Base-by-base conservation (phyloP, 192 early-diverging fungal genomes). In the Chytriomyces confervae region DNA sequence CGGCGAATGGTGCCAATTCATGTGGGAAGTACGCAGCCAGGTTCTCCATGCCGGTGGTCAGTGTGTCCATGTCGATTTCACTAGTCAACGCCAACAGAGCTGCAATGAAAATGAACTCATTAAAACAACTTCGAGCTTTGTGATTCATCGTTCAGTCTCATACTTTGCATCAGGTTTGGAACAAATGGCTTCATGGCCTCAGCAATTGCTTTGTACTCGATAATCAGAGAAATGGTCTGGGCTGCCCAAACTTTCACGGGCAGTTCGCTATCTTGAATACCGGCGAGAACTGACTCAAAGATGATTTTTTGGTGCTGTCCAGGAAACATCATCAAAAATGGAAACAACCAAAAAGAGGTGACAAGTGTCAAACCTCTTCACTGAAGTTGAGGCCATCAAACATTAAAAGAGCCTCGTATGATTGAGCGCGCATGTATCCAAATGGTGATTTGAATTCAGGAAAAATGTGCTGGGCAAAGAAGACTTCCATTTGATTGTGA, bases 11-110 rank as follows among this genome's bases (percentile, higher is more conserved):
- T 13, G 90, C 89, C 80, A 99, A 86, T 77, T 95, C 91, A 49
- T 94, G 91, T 43, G 96, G 89, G 87, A 95, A 99, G 29, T 93
- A 90, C 76, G 93, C 93, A 6, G 98, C 95, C 82, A 99, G 91
- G 71, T 91, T 89, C 68, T 98, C 95, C 88, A 98, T 94, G 47
- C 95, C 92, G 36, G 83, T 84, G 0, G 95, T 88, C 6, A 99
- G 85, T 7, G 92, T 94, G 78, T 98, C 96, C 78, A 95, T 89
- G 83, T 99, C 96, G 67, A 97, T 95, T 80, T 96, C 88, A 85
- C 96, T 95, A 0, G 93, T 97, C 69, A 97, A 85, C 50, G 90
- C 88, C 62, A 99, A 82, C 61, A 98, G 87, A 62, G 87, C 89
- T 80, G 70, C 6, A 45, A 62, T n/a, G 74, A 44, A 70, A 62